Evolutionary conservation across 1,284 basidiomycete genomes (phyloP), one percentile per base, ranked within the genome.

Genomic region (Cutaneotrichosporon sp.): DNA sequence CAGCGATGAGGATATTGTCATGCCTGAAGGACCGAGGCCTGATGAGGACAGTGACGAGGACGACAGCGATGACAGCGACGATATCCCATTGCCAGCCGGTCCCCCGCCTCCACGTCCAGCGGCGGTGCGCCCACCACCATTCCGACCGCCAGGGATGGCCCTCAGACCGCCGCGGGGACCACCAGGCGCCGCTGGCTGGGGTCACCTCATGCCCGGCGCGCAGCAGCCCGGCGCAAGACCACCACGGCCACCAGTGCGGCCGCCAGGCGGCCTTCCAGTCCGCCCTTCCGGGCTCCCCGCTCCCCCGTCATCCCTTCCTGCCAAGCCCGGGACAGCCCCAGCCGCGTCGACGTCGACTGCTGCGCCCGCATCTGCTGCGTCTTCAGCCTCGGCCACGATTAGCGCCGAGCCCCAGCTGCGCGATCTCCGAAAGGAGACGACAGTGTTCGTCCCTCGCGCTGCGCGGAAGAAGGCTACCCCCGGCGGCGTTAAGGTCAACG

Each of bases 401-500:
- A 84, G 82, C 16, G 90, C 90, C 1, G 89, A 79, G 44, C 90
- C 92, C 2, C 80, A 90, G 65, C 73, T 97, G 41, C 85, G 91
- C 20, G 88, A 97, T 70, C 79, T 96, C 60, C 90, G 90, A 76
- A 91, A 90, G 71, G 91, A 97, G 70, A 84, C 86, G 8, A 92
- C 89, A 0, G 82, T 87, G 0, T 96, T 97, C 65, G 83, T 94
- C 2, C 91, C 91, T 1, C 61, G 75, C 14, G 75, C 72, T 2
- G 64, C 77, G 11, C 74, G 73, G 58, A 64, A 67, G 49, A 45
- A 45, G 5, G 54, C 48, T 10, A 38, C 51, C 3, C 55, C 43
- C 4, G 46, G 49, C 5, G 52, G 46, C 1, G 61, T 35, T 3
- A 50, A 64, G 0, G 61, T 74, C 49, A 70, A 71, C 38, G 68